Evolutionary conservation across 2,329 filamentous ascomycete genomes (phyloP), one percentile per base, ranked within the genome.

Genomic region (Sodiomyces alkalinus): DNA sequence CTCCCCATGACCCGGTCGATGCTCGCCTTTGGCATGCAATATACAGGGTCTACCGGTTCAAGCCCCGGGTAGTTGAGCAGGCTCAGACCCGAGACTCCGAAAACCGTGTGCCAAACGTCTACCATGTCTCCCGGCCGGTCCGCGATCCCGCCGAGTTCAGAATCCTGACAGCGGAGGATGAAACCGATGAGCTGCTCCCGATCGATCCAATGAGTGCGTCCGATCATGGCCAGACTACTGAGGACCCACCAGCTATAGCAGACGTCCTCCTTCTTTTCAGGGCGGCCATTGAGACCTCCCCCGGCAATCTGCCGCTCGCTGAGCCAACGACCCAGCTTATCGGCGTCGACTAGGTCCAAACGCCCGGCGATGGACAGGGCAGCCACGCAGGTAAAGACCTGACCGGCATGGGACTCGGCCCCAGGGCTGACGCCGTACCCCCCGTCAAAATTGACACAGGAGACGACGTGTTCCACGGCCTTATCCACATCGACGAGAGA

Each of bases 231-330:
- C 40, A 98, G 58, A 49, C 86, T 93, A 47, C 81, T 87, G 46
- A 87, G 60, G 24, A 96, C 90, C 90, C 90, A 98, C 90, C 90
- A 98, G 50, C 83, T 93, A 56, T 98, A 98, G 58, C 90, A 98
- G 10, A 93, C 87, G 50, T 98, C 90, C 49, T 93, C 87, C 37
- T 80, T 59, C 60, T 98, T 98, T 56, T 96, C 90, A 1, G 90
- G 90, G 27, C 90, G 69, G 3, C 90, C 90, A 48, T 98, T 98
- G 28, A 98, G 59, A 0, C 90, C 90, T 17, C 90, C 90, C 26
- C 76, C 77, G 7, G 81, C 69, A 17, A 92, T 62, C 50, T 98
- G 90, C 37, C 90, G 70, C 55, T 98, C 90, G 51, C 85, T 92
- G 30, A 98, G 62, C 90, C 90, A 98, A 27, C 74, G 71, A 12